phyloP scores from a whole-genome alignment of 768 basidiomycete genomes.

The Leccinum boreale region DNA sequence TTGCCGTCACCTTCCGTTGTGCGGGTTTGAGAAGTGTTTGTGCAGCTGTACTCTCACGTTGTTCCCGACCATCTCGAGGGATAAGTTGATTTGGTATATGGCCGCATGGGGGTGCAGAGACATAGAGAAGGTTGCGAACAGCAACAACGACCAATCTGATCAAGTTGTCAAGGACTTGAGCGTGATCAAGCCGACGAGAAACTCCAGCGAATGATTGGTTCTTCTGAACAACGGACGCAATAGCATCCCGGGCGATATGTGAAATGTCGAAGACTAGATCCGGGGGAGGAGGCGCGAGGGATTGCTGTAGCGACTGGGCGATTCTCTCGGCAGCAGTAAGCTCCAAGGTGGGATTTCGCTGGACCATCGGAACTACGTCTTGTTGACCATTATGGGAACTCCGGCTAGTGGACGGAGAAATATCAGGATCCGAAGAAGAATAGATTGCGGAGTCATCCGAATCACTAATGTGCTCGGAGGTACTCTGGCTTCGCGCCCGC shows the following conservation, averaged over 20 bases:
- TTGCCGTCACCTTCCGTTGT: slow-evolving; percentile 84
- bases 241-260: slow-evolving; percentile 53
- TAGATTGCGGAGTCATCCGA: slow-evolving; percentile 73
- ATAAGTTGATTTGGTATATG: slow-evolving; percentile 58
- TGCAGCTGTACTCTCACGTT: slow-evolving; percentile 40
- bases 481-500: slow-evolving; percentile 30
- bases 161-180: slow-evolving; percentile 56
- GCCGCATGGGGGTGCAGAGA: slow-evolving; percentile 54
- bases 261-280: slow-evolving; percentile 62
- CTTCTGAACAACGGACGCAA: slow-evolving; percentile 55
- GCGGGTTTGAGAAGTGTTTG: slow-evolving; percentile 71
- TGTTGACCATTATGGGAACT: slow-evolving; percentile 29
- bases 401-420: slow-evolving; percentile 30
- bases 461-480: slow-evolving; percentile 52
- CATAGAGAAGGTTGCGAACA: slow-evolving; percentile 76
- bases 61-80: slow-evolving; percentile 47
- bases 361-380: slow-evolving; percentile 13
- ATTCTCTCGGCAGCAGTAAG: slow-evolving; percentile 66
- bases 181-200: slow-evolving; percentile 51
- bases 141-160: slow-evolving; percentile 62
- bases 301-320: slow-evolving; percentile 62
- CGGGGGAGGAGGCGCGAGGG: slow-evolving; percentile 54
- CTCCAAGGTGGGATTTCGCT: slow-evolving; percentile 33
- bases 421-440: slow-evolving; percentile 32
- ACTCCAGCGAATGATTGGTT: slow-evolving; percentile 49